These are phyloP conservation scores for Phialophora tarda DNA, from an alignment of 2,329 filamentous ascomycete species.

Conservation along the genomic window DNA sequence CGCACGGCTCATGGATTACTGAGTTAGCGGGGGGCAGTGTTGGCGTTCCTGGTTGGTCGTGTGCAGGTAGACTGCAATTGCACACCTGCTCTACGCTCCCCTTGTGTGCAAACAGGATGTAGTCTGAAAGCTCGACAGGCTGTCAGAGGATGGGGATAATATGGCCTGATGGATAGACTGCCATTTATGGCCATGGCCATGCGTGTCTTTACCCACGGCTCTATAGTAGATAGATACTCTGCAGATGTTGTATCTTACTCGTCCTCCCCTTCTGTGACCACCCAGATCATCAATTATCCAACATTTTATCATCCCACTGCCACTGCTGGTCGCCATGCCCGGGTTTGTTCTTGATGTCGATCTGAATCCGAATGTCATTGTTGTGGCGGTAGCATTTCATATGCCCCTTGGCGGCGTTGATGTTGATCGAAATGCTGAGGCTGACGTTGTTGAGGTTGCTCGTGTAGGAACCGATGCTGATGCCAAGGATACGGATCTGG, in stretches of 20 bases:
- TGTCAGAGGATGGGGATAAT: not conserved
- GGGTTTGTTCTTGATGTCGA: not conserved
- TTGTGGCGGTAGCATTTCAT: not conserved
- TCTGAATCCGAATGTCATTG: not conserved
- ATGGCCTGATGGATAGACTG: not conserved
- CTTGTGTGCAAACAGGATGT: too few relatives aligned
- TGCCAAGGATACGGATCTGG: not conserved
- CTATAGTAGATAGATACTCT: not conserved
- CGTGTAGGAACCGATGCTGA: constrained; percentile 5
- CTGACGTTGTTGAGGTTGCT: not conserved
- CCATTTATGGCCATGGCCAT: not conserved
- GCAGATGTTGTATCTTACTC: not conserved
- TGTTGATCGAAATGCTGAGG: not conserved
- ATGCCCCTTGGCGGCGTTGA: not conserved
- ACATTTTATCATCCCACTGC: not conserved
- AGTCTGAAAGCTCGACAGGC: too few relatives aligned
- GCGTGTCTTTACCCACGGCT: not conserved
- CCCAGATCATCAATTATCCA: not conserved
- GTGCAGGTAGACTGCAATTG: too few relatives aligned
- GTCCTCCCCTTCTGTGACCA: not conserved
- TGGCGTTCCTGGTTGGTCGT: too few relatives aligned
- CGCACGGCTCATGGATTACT: too few relatives aligned
- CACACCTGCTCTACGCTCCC: too few relatives aligned
- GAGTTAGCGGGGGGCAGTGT: too few relatives aligned
- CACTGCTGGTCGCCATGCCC: not conserved